Conservation (phyloP, 352 stramenopile genomes). For the Globisporangium rhizosaccharum region DNA sequence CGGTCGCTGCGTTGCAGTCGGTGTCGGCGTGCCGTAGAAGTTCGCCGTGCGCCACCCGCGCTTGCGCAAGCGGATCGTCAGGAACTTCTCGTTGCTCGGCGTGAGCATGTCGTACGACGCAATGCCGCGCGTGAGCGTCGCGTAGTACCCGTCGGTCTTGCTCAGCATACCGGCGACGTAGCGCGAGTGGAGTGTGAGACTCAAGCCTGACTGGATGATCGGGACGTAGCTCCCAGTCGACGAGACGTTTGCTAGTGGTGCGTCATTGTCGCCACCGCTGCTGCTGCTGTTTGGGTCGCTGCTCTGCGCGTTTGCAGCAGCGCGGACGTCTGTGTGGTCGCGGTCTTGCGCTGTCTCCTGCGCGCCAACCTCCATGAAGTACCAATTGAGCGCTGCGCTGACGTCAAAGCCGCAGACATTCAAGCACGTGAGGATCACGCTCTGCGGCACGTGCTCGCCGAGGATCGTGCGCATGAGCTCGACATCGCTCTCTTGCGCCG, state of each 20-base stretch:
- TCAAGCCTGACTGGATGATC: conserved; percentile 65
- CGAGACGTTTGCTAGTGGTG: conserved; percentile 5
- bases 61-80: conserved; percentile 76
- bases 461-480: conserved; percentile 88
- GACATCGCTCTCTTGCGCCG: conserved; percentile 56
- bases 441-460: conserved; percentile 80
- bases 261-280: conserved; percentile 1
- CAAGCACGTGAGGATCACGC: conserved; percentile 78
- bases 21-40: conserved; percentile 20
- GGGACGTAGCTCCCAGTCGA: conserved; percentile 23
- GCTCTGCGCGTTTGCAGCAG: not conserved
- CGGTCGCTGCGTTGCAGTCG: conserved; percentile 39
- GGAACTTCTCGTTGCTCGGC: conserved; percentile 79
- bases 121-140: conserved; percentile 67
- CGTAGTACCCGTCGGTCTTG: conserved; percentile 84
- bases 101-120: conserved; percentile 79
- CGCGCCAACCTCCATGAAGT: conserved; percentile 74
- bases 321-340: not conserved
- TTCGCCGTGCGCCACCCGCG: conserved; percentile 50
- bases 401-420: conserved; percentile 83
- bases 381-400: conserved; percentile 82
- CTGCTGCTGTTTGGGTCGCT: not conserved
- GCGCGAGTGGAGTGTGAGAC: conserved; percentile 71
- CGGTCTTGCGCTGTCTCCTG: conserved; percentile 12
- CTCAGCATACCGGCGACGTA: conserved; percentile 70